phyloP scores from a whole-genome alignment of 2,329 filamentous ascomycete genomes.

The Neoarthrinium moseri region DNA sequence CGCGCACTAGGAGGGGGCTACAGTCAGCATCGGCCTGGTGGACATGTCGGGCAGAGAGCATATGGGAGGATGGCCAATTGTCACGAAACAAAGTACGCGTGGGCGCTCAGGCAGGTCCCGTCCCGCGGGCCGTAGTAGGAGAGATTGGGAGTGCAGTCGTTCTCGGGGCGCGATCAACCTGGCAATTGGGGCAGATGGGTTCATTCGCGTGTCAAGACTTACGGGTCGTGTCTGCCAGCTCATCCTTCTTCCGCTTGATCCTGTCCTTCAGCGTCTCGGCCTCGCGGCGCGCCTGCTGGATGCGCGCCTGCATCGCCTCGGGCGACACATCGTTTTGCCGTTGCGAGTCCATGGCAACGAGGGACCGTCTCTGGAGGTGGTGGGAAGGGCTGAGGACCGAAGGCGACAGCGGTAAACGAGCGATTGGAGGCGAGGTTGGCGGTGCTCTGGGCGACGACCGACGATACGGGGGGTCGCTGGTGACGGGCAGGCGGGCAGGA shows the following conservation, averaged over 20 bases:
- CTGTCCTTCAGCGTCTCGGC: slow-evolving; percentile 96
- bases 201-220: no score
- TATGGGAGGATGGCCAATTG: background rate
- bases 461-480: background rate
- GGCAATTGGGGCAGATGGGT: slow-evolving; percentile 10
- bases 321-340: slow-evolving; percentile 64
- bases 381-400: no score
- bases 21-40: background rate
- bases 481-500: background rate
- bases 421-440: no score
- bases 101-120: no score
- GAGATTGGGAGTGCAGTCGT: background rate
- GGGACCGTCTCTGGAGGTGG: background rate
- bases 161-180: background rate
- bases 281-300: slow-evolving; percentile 90
- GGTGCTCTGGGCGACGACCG: no score
- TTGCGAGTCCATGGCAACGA: slow-evolving; percentile 53
- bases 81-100: background rate
- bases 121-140: no score
- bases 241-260: slow-evolving; percentile 99
- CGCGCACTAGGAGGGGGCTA: slow-evolving; percentile 64
- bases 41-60: background rate
- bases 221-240: slow-evolving; percentile 97
- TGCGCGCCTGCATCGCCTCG: slow-evolving; percentile 87
- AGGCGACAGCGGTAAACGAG: no score